Conservation (phyloP, 495 filamentous ascomycete genomes). For the Rhypophila decipiens region DNA sequence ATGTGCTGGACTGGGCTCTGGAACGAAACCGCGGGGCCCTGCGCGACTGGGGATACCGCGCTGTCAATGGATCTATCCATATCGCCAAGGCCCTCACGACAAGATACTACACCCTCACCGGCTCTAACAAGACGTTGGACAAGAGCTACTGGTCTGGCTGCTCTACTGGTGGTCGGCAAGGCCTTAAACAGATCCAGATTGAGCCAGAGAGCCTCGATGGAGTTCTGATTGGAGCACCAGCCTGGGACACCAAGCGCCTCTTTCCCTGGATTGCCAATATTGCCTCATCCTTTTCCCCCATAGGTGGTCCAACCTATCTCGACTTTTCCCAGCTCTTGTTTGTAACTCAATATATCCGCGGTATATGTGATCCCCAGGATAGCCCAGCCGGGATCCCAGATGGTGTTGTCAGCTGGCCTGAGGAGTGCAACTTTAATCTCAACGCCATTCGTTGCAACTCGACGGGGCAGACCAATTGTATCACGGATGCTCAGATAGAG, state of each 20-base stretch:
- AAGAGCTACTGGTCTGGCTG: conserved; percentile 50
- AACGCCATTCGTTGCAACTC: conserved; percentile 46
- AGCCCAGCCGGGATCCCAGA: conserved; percentile 57
- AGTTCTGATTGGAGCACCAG: conserved; percentile 34
- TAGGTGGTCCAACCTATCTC: conserved; percentile 44
- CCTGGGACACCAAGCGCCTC: conserved; percentile 45
- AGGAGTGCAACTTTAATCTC: conserved; percentile 50
- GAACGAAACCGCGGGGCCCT: conserved; percentile 29
- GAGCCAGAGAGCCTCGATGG: conserved; percentile 58
- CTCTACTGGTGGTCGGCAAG: conserved; percentile 52
- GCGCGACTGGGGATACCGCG: conserved; percentile 40
- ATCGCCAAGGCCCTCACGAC: conserved; percentile 33
- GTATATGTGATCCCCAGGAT: conserved; percentile 58
- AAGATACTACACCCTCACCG: conserved; percentile 34
- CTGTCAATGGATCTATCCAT: conserved; percentile 42
- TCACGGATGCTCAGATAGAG: conserved; percentile 49
- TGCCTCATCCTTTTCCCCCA: conserved; percentile 31
- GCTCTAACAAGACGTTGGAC: too few species aligned
- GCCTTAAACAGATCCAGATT: conserved; percentile 42
- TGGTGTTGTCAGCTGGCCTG: conserved; percentile 54
- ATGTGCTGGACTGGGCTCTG: conserved; percentile 43
- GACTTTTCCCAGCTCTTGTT: conserved; percentile 38
- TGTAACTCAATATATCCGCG: conserved; percentile 55
- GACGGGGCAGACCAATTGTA: conserved; percentile 32
- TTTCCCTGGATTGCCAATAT: conserved; percentile 37